These are phyloP conservation scores for Fonsecaea multimorphosa DNA, from an alignment of 2,329 filamentous ascomycete genomes.

Conservation along the genomic window DNA sequence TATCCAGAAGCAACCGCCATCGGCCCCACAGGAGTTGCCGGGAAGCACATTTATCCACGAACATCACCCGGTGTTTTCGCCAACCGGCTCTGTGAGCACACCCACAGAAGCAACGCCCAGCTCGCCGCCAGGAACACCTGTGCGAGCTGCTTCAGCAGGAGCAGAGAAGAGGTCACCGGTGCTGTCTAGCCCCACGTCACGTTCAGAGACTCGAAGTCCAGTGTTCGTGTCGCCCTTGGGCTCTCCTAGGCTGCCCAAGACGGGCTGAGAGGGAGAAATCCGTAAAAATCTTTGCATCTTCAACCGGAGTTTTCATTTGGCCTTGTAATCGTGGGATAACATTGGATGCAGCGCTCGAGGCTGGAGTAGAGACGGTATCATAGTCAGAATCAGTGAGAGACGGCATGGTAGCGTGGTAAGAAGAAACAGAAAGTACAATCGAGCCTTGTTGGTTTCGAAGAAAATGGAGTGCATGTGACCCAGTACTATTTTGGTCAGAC, in stretches of 20 bases:
- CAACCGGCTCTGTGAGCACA: constrained; percentile 9
- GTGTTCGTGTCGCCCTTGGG: constrained; percentile 34
- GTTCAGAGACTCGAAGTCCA: constrained; percentile 31
- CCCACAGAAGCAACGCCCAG: constrained; percentile 34
- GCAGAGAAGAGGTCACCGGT: constrained; percentile 30
- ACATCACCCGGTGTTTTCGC: constrained; percentile 39
- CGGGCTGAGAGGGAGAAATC: neutral
- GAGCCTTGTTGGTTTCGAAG: too few species aligned
- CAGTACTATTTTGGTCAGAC: too few species aligned
- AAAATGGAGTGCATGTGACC: too few species aligned
- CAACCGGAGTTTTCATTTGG: neutral
- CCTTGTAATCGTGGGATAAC: neutral
- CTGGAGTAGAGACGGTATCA: neutral
- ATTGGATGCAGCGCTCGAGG: neutral
- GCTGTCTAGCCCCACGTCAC: constrained; percentile 28
- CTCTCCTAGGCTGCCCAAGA: constrained; percentile 27
- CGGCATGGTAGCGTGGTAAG: too few species aligned
- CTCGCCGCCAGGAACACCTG: constrained; percentile 43
- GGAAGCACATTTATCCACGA: constrained; percentile 41
- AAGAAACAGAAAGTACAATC: too few species aligned
- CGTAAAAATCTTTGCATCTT: neutral
- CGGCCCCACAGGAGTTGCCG: constrained; percentile 36
- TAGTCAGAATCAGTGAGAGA: too few species aligned
- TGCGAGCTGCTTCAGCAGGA: constrained; percentile 8
- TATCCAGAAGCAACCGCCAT: constrained; percentile 13